Percentiles rank a stretch among this genome's conserved stretches.
phyloP scores from a whole-genome alignment of 495 filamentous ascomycete species.

The Bombardia bombarda region DNA sequence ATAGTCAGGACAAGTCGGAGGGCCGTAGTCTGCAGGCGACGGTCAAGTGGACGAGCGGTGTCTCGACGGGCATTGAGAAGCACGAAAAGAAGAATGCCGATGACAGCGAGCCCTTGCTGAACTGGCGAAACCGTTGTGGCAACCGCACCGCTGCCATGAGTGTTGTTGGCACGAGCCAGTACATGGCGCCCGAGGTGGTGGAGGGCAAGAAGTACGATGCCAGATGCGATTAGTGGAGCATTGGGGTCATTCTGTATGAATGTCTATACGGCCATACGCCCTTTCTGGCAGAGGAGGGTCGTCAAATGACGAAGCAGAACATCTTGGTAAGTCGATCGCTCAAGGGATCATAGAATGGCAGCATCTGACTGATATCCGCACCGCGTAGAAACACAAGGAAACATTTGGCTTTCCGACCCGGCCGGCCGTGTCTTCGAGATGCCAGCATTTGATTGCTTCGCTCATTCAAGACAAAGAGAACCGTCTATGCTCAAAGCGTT shows the following conservation, averaged over 20 bases:
- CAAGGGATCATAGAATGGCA: background rate
- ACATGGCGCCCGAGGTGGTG: constrained; percentile 94
- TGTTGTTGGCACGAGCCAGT: constrained; percentile 93
- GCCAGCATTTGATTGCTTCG: constrained; percentile 65
- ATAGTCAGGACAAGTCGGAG: constrained; percentile 60
- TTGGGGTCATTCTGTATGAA: constrained; percentile 89
- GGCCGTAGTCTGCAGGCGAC: constrained; percentile 37
- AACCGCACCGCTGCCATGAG: constrained; percentile 69
- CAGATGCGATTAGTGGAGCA: constrained; percentile 93
- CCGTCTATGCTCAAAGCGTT: constrained; percentile 67
- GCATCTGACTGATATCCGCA: background rate
- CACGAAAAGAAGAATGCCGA: constrained; percentile 33
- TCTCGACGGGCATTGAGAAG: constrained; percentile 40
- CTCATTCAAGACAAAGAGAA: constrained; percentile 71
- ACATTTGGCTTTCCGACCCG: constrained; percentile 58
- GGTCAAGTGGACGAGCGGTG: constrained; percentile 38
- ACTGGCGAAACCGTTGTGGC: constrained; percentile 70
- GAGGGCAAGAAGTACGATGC: constrained; percentile 79
- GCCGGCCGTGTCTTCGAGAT: constrained; percentile 47
- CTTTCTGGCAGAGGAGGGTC: constrained; percentile 68
- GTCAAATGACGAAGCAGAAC: constrained; percentile 69
- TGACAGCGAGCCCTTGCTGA: constrained; percentile 51
- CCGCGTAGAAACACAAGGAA: constrained; percentile 32
- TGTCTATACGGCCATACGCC: constrained; percentile 88
- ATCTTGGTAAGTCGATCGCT: constrained; percentile 55